These are phyloP conservation scores for Limonomyces culmigenus DNA, from an alignment of 1,284 basidiomycete genomes.

Conservation along the genomic window DNA sequence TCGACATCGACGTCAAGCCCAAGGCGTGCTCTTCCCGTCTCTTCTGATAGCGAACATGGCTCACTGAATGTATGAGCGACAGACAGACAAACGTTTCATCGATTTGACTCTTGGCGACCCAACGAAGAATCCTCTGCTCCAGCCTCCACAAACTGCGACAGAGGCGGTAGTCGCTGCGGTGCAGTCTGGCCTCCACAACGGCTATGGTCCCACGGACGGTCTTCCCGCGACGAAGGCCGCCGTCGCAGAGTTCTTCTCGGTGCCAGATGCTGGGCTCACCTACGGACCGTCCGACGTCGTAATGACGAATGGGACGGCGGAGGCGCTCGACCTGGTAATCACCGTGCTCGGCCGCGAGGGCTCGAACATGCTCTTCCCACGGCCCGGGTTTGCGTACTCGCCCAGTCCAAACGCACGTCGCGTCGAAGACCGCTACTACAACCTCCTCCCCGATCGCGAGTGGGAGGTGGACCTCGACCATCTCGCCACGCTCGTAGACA, in stretches of 20 bases:
- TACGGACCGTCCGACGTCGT: not conserved
- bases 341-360: not conserved
- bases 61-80: too few species aligned
- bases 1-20: not conserved
- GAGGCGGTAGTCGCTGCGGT: not conserved
- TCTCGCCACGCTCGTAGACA: not conserved
- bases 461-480: conserved; percentile 1
- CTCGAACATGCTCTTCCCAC: not conserved
- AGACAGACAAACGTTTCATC: not conserved
- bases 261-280: not conserved
- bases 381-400: not conserved
- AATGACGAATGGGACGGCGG: not conserved
- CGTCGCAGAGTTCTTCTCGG: not conserved
- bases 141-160: not conserved
- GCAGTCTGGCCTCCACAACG: not conserved
- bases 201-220: not conserved
- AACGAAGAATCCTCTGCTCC: not conserved
- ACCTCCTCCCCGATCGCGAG: not conserved
- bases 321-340: not conserved
- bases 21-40: not conserved
- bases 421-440: not conserved
- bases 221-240: not conserved
- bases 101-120: not conserved
- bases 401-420: not conserved
- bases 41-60: not conserved